phyloP scores from a whole-genome alignment of 106 monocot species.

The Dactylorhiza incarnata region DNA sequence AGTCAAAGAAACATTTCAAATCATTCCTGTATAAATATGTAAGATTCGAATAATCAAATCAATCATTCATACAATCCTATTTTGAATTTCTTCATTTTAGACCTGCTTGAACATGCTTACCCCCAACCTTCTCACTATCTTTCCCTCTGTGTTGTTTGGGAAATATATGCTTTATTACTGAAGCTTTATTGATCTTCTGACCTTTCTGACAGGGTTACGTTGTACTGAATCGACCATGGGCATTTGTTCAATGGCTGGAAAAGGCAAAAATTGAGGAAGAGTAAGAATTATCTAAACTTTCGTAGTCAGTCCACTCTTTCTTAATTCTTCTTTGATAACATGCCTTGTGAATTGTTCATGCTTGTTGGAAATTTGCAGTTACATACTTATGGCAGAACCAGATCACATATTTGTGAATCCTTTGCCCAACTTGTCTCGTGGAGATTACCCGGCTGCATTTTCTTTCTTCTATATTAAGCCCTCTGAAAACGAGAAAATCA shows the following conservation, averaged over 20 bases:
- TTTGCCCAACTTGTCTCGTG: conserved; percentile 67
- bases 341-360: background rate
- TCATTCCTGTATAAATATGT: too few relatives aligned
- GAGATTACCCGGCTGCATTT: conserved; percentile 51
- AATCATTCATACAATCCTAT: too few relatives aligned
- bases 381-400: conserved; percentile 85
- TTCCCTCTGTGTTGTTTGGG: background rate
- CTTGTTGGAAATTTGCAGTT: conserved; percentile 31
- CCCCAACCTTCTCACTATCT: too few relatives aligned
- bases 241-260: conserved; percentile 34
- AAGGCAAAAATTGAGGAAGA: conserved; percentile 25
- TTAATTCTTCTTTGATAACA: background rate
- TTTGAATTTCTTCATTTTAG: too few relatives aligned
- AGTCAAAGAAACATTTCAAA: too few relatives aligned
- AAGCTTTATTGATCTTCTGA: background rate
- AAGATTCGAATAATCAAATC: too few relatives aligned
- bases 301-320: background rate
- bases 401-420: conserved; percentile 84
- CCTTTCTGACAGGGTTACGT: conserved; percentile 16
- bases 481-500: conserved; percentile 47
- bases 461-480: conserved; percentile 92
- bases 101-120: too few relatives aligned
- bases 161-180: background rate
- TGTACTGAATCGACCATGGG: conserved; percentile 31
- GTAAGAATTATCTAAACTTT: conserved; percentile 11